A percentile compares a stretch with the other conserved stretches of the same genome.
phyloP scores from a whole-genome alignment of 2,329 filamentous ascomycete genomes.

The Aureobasidium sp. region DNA sequence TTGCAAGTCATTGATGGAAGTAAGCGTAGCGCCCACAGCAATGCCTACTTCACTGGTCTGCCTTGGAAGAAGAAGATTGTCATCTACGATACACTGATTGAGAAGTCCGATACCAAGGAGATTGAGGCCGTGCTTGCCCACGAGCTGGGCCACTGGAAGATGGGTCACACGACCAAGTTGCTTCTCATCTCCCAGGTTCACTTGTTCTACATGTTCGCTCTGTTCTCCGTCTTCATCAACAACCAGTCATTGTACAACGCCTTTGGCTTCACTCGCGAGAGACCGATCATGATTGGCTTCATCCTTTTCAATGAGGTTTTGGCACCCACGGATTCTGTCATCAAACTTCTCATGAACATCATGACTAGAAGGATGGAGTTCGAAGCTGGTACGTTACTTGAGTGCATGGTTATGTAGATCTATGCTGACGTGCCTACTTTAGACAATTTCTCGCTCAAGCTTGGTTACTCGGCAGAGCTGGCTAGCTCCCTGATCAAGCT shows the following conservation, averaged over 20 bases:
- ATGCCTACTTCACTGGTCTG: slow-evolving; percentile 92
- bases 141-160: slow-evolving; percentile 94
- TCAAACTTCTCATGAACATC: slow-evolving; percentile 94
- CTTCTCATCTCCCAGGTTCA: slow-evolving; percentile 77
- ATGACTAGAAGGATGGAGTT: slow-evolving; percentile 93
- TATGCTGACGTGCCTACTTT: slow-evolving; percentile 13
- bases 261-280: slow-evolving; percentile 78
- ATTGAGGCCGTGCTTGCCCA: slow-evolving; percentile 92
- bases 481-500: slow-evolving; percentile 89
- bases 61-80: slow-evolving; percentile 99
- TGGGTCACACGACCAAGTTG: slow-evolving; percentile 88
- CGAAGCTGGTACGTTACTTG: slow-evolving; percentile 60
- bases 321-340: slow-evolving; percentile 84
- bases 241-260: slow-evolving; percentile 84
- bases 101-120: slow-evolving; percentile 87
- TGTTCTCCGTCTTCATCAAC: slow-evolving; percentile 97
- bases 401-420: neutral
- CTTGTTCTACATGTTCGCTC: slow-evolving; percentile 90
- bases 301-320: slow-evolving; percentile 96
- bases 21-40: slow-evolving; percentile 81
- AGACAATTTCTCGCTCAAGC: slow-evolving; percentile 76
- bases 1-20: slow-evolving; percentile 92
- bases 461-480: slow-evolving; percentile 79
- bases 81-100: slow-evolving; percentile 94
- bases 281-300: slow-evolving; percentile 94